Base-by-base conservation (phyloP, 331 rosid genomes). In the Arachis monticola region DNA sequence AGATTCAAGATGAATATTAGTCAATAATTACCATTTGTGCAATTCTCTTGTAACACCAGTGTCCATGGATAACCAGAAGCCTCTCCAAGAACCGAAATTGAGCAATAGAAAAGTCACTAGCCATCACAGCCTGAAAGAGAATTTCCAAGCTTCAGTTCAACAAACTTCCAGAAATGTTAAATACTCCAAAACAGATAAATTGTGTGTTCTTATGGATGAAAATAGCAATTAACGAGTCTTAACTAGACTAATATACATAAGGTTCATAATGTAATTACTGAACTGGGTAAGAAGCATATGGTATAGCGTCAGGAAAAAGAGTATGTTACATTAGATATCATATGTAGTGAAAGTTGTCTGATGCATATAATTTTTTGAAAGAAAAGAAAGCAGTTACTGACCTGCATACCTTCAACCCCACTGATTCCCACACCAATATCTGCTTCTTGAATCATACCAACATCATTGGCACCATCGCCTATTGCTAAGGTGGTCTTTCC, bases 381-480 rank as follows among this genome's bases (percentile, higher is more conserved):
- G 82, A 70, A 50, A 60, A 72, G 75, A 81, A 70, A 80, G 47
- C 10, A 35, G 76, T 69, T 69, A 89, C 96, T 82, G 83, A 95
- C 99, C 99, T 95, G 99, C 99, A 95, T 92, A 83, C 99, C 99
- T 88, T 95, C 99, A 72, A 95, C 99, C 70, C 99, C 98, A 59
- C 97, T 95, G 87, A 95, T 95, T 58, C 99, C 99, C 72, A 95
- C 92, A 63, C 99, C 99, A 80, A 95, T 95, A 81, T 95, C 99
- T 75, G 99, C 99, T 86, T 95, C 99, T 84, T 95, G 99, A 74
- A 95, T 95, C 99, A 95, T 95, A 83, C 99, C 99, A 53, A 95
- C 99, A 72, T 95, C 99, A 83, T 95, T 95, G 69, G 99, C 99
- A 77, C 99, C 99, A 81, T 95, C 99, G 68, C 99, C 99, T 72